Conservation (phyloP, 2,329 filamentous ascomycete species). For the Alternaria burnsii region DNA sequence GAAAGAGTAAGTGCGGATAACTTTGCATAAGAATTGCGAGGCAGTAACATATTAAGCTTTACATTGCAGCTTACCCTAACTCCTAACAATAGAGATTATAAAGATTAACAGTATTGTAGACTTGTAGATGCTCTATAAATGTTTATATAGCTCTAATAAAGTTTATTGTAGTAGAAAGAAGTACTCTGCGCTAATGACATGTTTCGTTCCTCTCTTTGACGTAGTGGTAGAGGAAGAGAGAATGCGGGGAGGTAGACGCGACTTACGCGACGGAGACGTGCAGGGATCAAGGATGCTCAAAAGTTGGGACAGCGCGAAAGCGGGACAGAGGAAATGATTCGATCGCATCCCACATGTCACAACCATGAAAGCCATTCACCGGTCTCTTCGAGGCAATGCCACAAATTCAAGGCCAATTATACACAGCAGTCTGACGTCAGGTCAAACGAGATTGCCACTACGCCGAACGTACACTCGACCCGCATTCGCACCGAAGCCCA, state of each 20-base stretch:
- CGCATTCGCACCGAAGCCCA: conserved; percentile 78
- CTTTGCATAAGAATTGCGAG: no score
- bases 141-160: no score
- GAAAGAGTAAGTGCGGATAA: no score
- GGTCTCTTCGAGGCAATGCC: conserved; percentile 28
- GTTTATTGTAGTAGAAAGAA: no score
- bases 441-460: conserved; percentile 45
- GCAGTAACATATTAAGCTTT: no score
- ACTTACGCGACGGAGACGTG: conserved; percentile 11
- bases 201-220: neutral
- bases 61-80: no score
- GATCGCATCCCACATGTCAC: neutral
- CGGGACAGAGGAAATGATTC: conserved; percentile 6
- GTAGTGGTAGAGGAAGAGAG: neutral
- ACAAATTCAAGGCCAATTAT: conserved; percentile 17
- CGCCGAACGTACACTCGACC: conserved; percentile 62
- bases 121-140: no score
- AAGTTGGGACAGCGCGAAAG: conserved; percentile 17
- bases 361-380: conserved; percentile 21
- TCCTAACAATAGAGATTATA: no score
- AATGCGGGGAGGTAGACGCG: conserved; percentile 7
- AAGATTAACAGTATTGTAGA: no score
- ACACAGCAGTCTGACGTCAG: neutral
- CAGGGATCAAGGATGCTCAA: conserved; percentile 22
- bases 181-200: no score